Conservation (phyloP, 352 stramenopile genomes). For the Phytophthora aleatoria region DNA sequence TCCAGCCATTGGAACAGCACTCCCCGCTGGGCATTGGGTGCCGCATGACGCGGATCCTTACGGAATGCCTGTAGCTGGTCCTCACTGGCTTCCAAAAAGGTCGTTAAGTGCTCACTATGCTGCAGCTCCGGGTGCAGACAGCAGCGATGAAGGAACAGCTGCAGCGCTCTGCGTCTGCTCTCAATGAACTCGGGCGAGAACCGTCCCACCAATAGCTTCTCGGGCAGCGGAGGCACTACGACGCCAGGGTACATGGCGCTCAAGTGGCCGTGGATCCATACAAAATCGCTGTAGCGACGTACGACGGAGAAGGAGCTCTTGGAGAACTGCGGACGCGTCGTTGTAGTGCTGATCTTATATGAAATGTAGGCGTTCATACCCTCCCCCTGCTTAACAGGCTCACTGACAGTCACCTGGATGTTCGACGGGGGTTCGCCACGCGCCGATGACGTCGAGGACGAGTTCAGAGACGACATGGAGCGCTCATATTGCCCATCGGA, state of each 20-base stretch:
- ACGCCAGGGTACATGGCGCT: slow-evolving; percentile 86
- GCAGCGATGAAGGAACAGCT: slow-evolving; percentile 83
- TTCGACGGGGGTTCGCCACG: slow-evolving; percentile 19
- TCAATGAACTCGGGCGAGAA: slow-evolving; percentile 95
- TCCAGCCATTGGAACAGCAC: slow-evolving; percentile 89
- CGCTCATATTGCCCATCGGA: slow-evolving; percentile 8
- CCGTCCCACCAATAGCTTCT: slow-evolving; percentile 95
- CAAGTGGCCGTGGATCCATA: slow-evolving; percentile 94
- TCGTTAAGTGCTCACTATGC: slow-evolving; percentile 84
- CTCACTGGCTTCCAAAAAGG: slow-evolving; percentile 83
- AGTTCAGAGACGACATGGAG: slow-evolving; percentile 7
- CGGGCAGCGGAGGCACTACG: slow-evolving; percentile 94
- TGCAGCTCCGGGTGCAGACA: slow-evolving; percentile 84
- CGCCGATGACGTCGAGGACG: slow-evolving; percentile 12
- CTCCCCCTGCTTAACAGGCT: slow-evolving; percentile 96
- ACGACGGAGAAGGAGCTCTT: slow-evolving; percentile 92
- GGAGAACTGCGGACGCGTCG: slow-evolving; percentile 80
- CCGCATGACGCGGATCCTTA: slow-evolving; percentile 65
- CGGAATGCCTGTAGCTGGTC: slow-evolving; percentile 71
- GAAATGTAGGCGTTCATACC: slow-evolving; percentile 98
- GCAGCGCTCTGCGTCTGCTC: slow-evolving; percentile 73
- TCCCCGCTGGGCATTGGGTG: slow-evolving; percentile 45
- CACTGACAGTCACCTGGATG: slow-evolving; percentile 91
- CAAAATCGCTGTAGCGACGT: slow-evolving; percentile 95
- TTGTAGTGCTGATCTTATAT: slow-evolving; percentile 93